Evolutionary conservation across 2,329 filamentous ascomycete genomes (phyloP), one percentile per base, ranked within the genome.

Genomic region (Phaeosphaeriaceae sp.): DNA sequence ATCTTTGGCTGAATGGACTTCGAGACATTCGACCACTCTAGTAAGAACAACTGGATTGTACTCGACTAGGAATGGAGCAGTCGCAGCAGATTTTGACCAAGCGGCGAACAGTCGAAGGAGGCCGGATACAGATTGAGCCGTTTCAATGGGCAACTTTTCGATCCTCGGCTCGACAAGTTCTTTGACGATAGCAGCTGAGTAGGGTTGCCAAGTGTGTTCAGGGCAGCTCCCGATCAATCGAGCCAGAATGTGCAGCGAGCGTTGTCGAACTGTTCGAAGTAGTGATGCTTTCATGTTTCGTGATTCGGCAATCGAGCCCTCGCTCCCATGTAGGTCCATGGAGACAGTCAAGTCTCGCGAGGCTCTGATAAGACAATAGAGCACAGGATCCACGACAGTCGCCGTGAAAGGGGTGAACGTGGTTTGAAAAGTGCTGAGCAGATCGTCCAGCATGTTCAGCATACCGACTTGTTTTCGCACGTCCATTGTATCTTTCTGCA

Each of bases 391-490:
- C 61, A 94, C 83, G 4, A 98, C 83, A 13, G 85, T 85, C 17
- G 85, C 81, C 50, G 90, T 85, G 67, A 91, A 94, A 0, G 88
- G 85, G 2, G 83, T 78, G 54, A 96, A 87, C 54, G 89, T 89
- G 5, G 86, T 88, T 54, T 94, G 93, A 35, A 98, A 85, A 54
- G 95, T 93, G 57, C 91, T 90, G 59, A 98, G 88, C 74, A 98
- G 88, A 11, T 94, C 89, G 59, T 93, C 89, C 51, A 95, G 84
- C 92, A 98, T 95, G 73, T 96, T 97, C 52, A 97, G 81, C 73
- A 97, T 88, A 82, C 96, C 95, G 58, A 95, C 86, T 77, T 97
- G 94, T 77, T 94, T 95, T 69, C 94, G 88, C 11, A 86, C 79
- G 17, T 87, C 85, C 24, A 94, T 79, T 13, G 90, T 62, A 47